These are phyloP conservation scores for Podospora comata DNA, from an alignment of 495 filamentous ascomycete species.

Conservation along the genomic window DNA sequence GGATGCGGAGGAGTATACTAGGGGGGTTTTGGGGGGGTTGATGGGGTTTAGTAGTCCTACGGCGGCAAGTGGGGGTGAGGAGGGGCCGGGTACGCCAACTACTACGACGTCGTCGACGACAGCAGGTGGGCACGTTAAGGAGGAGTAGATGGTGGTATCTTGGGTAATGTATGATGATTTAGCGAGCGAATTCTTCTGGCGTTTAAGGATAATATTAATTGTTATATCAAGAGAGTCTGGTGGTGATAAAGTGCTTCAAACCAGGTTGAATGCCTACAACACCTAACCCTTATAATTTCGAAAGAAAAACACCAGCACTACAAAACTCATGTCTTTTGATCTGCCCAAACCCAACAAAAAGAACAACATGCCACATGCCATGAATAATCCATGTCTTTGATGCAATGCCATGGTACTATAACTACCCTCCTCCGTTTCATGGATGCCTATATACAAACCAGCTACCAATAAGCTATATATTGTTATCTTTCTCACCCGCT, in stretches of 20 bases:
- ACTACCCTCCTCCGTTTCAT: neutral
- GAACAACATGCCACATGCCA: neutral
- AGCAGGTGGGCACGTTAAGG: neutral
- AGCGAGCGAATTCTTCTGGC: neutral
- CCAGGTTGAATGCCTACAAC: neutral
- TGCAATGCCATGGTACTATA: slow-evolving; percentile 5
- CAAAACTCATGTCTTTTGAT: neutral
- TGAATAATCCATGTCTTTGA: neutral
- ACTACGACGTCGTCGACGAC: neutral
- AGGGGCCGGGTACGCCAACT: slow-evolving; percentile 3
- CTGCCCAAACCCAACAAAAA: neutral
- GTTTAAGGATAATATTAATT: neutral
- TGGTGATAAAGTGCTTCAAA: neutral
- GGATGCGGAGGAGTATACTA: slow-evolving; percentile 55
- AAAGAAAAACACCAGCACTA: neutral
- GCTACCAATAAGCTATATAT: neutral
- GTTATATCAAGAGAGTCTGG: too few species aligned
- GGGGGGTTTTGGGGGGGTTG: slow-evolving; percentile 37
- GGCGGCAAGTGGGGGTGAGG: slow-evolving; percentile 9
- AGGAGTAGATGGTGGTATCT: slow-evolving; percentile 10
- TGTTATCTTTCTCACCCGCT: neutral
- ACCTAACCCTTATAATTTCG: neutral
- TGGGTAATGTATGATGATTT: neutral
- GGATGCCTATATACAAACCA: neutral
- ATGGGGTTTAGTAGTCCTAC: slow-evolving; percentile 20